Evolutionary conservation across 441 rosid genomes (phyloP), one percentile per base, ranked within the genome.

Genomic region (Populus hybrid): DNA sequence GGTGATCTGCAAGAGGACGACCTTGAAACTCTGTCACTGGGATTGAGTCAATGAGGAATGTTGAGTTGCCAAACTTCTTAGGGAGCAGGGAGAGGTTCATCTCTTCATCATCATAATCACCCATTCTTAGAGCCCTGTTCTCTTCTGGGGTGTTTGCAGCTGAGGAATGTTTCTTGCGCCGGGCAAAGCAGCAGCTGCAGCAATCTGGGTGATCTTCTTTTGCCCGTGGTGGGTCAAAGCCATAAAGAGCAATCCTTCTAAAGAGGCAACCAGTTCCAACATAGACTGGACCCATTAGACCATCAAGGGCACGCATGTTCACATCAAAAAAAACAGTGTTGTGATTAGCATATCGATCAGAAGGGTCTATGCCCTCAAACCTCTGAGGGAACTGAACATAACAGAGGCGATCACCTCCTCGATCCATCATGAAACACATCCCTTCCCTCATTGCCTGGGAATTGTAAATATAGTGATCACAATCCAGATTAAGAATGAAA

Each of bases 221-320:
- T 6, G 93, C 70, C 76, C 97, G 92, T 59, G 98, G 97, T 19
- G 98, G 97, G 59, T 94, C 97, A 73, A 94, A 94, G 35, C 98
- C 98, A 73, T 94, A 94, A 64, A 94, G 87, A 2, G 98, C 95
- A 63, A 88, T 84, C 85, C 98, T 88, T 83, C 98, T 87, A 74
- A 94, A 94, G 80, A 94, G 92, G 78, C 98, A 94, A 71, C 98
- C 97, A 67, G 98, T 94, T 64, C 98, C 97, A 0, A 94, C 97
- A 72, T 94, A 94, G 57, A 94, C 90, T 7, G 98, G 98, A 50
- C 98, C 98, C 94, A 30, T 30, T 30, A 30, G 32, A 30, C 32
- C 32, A 30, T 30, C 32, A 30, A 30, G 32, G 32, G 32, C 32
- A 30, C 32, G 32, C 32, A 30, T 30, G 32, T 30, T 30, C 32